phyloP scores from a whole-genome alignment of 306 rosid species.

The Elaeagnus macrophylla region DNA sequence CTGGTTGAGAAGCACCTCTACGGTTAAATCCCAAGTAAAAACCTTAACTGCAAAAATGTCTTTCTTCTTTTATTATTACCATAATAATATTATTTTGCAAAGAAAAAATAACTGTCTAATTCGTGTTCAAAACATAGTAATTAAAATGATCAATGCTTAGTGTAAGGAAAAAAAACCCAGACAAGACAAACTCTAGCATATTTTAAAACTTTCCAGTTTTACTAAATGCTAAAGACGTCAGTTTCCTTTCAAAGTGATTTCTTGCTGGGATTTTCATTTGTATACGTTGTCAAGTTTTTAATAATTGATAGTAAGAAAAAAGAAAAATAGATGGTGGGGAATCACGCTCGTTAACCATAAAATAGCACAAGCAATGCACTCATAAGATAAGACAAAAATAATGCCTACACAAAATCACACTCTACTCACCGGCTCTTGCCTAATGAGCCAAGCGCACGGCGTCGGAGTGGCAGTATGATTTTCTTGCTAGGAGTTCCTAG shows the following conservation, averaged over 20 bases:
- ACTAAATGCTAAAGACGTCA: not conserved
- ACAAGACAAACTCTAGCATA: too few species aligned
- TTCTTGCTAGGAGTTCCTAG: constrained; percentile 58
- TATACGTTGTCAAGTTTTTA: too few species aligned
- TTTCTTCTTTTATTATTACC: not conserved
- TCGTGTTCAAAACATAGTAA: not conserved
- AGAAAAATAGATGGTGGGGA: not conserved
- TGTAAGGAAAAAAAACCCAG: not conserved
- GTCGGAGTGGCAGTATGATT: constrained; percentile 42
- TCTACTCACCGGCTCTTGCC: constrained; percentile 80
- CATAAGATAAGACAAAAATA: constrained; percentile 12
- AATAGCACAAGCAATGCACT: not conserved
- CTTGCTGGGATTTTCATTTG: too few species aligned
- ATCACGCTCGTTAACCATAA: not conserved
- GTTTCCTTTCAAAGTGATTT: not conserved
- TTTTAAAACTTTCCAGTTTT: too few species aligned
- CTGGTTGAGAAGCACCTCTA: constrained; percentile 43
- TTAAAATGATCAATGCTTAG: not conserved
- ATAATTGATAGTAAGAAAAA: too few species aligned
- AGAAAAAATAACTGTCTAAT: too few species aligned
- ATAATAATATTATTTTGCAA: not conserved
- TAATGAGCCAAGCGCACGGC: constrained; percentile 74
- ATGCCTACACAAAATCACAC: constrained; percentile 11
- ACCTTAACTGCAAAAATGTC: constrained; percentile 7
- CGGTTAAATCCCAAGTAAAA: constrained; percentile 29